Base-by-base conservation (phyloP, 768 basidiomycete genomes). In the Favolaschia claudopus region DNA sequence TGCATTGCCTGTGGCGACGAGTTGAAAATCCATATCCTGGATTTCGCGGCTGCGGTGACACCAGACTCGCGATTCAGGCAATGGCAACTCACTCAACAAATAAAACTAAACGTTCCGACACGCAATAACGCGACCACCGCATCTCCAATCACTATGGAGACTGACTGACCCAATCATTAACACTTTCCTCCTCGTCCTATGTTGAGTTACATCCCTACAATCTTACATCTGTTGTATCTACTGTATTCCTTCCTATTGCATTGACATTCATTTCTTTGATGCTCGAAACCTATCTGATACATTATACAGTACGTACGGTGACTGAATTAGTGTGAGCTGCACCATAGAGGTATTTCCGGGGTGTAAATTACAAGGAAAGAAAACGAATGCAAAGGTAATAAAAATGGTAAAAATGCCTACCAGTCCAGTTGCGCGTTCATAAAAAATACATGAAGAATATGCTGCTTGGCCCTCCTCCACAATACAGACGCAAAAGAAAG, bases 1-100 rank as follows among this genome's bases (percentile, higher is more conserved):
- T 83, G 84, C 63, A 71, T 88, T 7, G 81, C 82, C 40, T 73
- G 77, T 29, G 76, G 76, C 13, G 64, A 77, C 8, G 79, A 78
- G 27, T 51, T 72, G 4, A 58, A 70, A 14, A 73, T 88, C 38
- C 70, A 76, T 29, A 76, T 88, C 31, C 66, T 83, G 54, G 86
- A 88, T 64, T 81, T 83, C 44, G 80, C 80, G 7, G 56, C 64
- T 42, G 62, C 57, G 1, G 60, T 70, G 12, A 52, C 64, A 13
- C 70, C 74, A 31, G 69, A 76, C 54, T 59, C 58, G 22, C 69
- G 72, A 27, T 70, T 70, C 65, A 65, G 64, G 1, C 61, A 60
- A 37, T 76, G 67, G 74, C 77, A 74, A 67, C 55, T 69, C 64
- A 29, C 67, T 57, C 64, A 76, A 69, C 61, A 71, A 67, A 58